A percentile compares a stretch with the other conserved stretches of the same genome.
Conservation (phyloP, 306 rosid genomes). For the Cercis canadensis region DNA sequence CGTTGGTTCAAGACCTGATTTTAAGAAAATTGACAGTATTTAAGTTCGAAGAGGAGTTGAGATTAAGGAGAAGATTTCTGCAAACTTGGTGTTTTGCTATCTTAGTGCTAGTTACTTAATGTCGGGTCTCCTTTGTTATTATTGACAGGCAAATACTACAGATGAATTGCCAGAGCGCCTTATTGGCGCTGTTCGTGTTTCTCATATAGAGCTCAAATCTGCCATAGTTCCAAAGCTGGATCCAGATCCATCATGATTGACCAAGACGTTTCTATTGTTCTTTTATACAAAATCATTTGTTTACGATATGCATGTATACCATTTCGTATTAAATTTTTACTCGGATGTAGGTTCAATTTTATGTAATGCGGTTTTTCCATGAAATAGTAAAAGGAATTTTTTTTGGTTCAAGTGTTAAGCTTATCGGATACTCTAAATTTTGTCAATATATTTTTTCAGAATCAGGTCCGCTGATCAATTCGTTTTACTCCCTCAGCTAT, state of each 20-base stretch:
- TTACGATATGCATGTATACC: conserved; percentile 49
- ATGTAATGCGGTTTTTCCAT: conserved; percentile 41
- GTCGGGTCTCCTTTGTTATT: too few relatives aligned
- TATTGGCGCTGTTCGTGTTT: conserved; percentile 91
- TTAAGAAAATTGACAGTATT: too few relatives aligned
- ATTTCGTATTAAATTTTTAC: conserved; percentile 46
- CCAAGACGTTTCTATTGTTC: conserved; percentile 30
- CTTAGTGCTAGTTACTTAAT: too few relatives aligned
- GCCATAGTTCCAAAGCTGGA: conserved; percentile 83
- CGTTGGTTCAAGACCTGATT: too few relatives aligned
- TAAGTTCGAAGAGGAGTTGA: too few relatives aligned
- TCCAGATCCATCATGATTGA: conserved; percentile 61
- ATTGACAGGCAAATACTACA: conserved; percentile 73
- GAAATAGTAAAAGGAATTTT: conserved; percentile 33
- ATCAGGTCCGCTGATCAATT: too few relatives aligned
- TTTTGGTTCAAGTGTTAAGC: conserved; percentile 29
- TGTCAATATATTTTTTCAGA: too few relatives aligned
- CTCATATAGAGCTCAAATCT: conserved; percentile 80
- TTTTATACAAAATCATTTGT: conserved; percentile 60
- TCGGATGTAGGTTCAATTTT: conserved; percentile 49
- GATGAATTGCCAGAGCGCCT: conserved; percentile 96
- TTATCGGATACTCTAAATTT: conserved; percentile 37
- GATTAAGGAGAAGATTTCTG: too few relatives aligned
- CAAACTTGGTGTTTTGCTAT: too few relatives aligned
- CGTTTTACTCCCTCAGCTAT: too few relatives aligned